phyloP scores from a whole-genome alignment of 768 basidiomycete genomes.

The Boletus bicolor region DNA sequence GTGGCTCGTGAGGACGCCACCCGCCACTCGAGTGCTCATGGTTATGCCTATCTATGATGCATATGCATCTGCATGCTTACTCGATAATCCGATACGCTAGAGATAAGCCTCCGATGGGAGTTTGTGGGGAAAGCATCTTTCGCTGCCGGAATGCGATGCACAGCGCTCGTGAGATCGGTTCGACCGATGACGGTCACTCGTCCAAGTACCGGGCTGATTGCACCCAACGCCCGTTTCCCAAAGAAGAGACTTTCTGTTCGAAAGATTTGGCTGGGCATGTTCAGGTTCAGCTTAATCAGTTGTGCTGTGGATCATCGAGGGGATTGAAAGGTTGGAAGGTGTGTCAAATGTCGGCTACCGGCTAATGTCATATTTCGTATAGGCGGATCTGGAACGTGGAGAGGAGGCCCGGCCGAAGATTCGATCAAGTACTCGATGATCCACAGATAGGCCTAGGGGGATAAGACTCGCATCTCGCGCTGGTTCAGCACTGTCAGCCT shows the following conservation, averaged over 20 bases:
- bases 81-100: slow-evolving; percentile 7
- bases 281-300: neutral
- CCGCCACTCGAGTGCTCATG: neutral
- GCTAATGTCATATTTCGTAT: neutral
- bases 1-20: neutral
- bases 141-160: neutral
- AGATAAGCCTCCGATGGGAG: slow-evolving; percentile 6
- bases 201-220: neutral
- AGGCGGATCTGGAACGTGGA: neutral
- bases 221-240: neutral
- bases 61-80: slow-evolving; percentile 4
- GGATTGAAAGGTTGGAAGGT: too few species aligned
- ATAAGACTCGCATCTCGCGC: neutral
- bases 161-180: neutral
- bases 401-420: neutral
- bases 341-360: neutral
- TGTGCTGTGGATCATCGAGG: neutral
- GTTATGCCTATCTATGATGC: slow-evolving; percentile 4
- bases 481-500: neutral
- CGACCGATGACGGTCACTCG: neutral
- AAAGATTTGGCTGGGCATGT: neutral
- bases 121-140: neutral
- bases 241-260: neutral
- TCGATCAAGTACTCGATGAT: neutral
- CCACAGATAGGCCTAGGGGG: neutral